Percentiles rank a stretch among this genome's conserved stretches.
Evolutionary conservation across 1,284 basidiomycete species (phyloP).

Genomic region (Lignosus rhinocerotis): DNA sequence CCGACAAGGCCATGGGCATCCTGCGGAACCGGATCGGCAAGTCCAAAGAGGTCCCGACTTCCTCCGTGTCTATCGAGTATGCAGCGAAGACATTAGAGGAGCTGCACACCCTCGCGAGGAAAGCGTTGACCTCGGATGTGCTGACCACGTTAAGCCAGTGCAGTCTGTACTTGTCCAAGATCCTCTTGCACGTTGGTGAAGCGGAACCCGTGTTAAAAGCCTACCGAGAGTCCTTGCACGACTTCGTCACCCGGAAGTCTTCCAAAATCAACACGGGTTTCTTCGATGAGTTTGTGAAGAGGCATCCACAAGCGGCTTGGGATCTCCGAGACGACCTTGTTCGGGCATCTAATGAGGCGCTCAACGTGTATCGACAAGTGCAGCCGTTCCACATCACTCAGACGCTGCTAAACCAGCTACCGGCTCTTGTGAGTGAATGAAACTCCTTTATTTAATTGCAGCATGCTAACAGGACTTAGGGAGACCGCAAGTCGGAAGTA

Average conservation of each 20-base stretch:
- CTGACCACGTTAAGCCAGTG: slow-evolving; percentile 65
- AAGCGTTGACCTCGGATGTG: slow-evolving; percentile 65
- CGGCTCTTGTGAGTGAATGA: slow-evolving; percentile 52
- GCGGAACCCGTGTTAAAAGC: slow-evolving; percentile 47
- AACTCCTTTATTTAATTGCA: too few relatives aligned
- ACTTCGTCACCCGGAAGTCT: slow-evolving; percentile 82
- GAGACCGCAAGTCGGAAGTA: slow-evolving; percentile 24
- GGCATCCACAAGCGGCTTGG: slow-evolving; percentile 74
- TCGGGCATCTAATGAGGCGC: slow-evolving; percentile 52
- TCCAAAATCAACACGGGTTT: slow-evolving; percentile 76
- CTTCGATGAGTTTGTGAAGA: slow-evolving; percentile 78
- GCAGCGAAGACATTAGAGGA: slow-evolving; percentile 55
- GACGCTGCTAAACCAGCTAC: slow-evolving; percentile 60
- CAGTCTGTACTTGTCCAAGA: slow-evolving; percentile 72
- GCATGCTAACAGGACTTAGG: slow-evolving; percentile 9
- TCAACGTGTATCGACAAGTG: slow-evolving; percentile 74
- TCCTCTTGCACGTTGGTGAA: slow-evolving; percentile 49
- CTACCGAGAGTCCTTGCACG: slow-evolving; percentile 72
- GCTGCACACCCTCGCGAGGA: slow-evolving; percentile 77
- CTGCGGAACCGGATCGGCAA: slow-evolving; percentile 76
- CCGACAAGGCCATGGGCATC: slow-evolving; percentile 83
- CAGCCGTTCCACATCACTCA: slow-evolving; percentile 80
- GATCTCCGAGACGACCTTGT: slow-evolving; percentile 60
- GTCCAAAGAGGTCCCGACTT: slow-evolving; percentile 64
- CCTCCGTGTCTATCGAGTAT: slow-evolving; percentile 46